Percentiles rank a stretch among this genome's conserved stretches.
These are phyloP conservation scores for Primulina eburnea DNA, from an alignment of 257 asterid species.

Conservation along the genomic window DNA sequence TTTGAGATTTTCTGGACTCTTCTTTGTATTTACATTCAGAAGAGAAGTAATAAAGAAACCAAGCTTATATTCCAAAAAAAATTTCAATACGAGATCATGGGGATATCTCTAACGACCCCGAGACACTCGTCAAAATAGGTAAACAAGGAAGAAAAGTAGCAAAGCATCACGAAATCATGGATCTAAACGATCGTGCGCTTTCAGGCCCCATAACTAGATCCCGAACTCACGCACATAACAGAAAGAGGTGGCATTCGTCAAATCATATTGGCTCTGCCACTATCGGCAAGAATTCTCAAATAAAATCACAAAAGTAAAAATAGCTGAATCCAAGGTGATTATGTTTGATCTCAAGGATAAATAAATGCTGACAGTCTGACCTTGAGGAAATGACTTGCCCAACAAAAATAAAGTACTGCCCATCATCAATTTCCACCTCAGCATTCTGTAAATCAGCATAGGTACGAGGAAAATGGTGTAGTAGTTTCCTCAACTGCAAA, in stretches of 20 bases:
- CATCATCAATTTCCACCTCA: conserved; percentile 77
- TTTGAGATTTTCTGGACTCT: too few species aligned
- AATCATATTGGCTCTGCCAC: neutral
- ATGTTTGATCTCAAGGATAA: conserved; percentile 7
- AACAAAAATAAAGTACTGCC: conserved; percentile 78
- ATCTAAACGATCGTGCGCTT: too few species aligned
- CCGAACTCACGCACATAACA: too few species aligned
- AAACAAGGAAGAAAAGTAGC: too few species aligned
- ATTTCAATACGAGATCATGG: too few species aligned
- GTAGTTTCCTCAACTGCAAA: conserved; percentile 80
- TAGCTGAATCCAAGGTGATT: neutral
- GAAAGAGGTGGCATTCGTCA: neutral
- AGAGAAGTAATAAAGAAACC: too few species aligned
- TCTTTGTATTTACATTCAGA: too few species aligned
- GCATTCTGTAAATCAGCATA: conserved; percentile 92
- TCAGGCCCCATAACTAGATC: too few species aligned
- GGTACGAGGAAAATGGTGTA: conserved; percentile 93
- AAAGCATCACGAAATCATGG: too few species aligned
- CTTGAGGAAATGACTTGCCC: conserved; percentile 81
- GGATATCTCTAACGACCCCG: too few species aligned
- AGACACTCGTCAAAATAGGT: too few species aligned
- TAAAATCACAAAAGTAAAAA: conserved; percentile 15
- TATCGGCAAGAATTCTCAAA: neutral
- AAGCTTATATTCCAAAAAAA: too few species aligned
- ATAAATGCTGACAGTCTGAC: conserved; percentile 29